These are phyloP conservation scores for Rhizomucor pusillus DNA, from an alignment of 371 early-diverging fungal species.

Conservation along the genomic window DNA sequence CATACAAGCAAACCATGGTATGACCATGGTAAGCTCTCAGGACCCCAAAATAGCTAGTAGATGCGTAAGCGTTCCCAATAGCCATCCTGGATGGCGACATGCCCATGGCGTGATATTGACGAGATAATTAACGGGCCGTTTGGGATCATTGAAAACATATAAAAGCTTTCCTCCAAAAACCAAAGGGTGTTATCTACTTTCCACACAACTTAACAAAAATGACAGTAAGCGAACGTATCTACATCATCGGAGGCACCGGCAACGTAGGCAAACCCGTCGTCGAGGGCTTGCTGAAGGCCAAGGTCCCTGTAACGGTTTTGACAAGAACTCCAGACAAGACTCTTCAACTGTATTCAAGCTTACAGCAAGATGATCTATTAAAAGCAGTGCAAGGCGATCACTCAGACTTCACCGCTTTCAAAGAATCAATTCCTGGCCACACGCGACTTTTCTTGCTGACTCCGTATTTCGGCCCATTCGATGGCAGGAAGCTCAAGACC, in stretches of 20 bases:
- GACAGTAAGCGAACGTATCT: slow-evolving; percentile 12
- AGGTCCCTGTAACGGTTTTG: slow-evolving; percentile 15
- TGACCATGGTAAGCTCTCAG: too few species aligned
- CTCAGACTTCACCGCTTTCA: slow-evolving; percentile 12
- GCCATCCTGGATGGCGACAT: too few species aligned
- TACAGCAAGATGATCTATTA: neutral
- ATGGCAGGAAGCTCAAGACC: neutral
- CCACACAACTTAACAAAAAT: too few species aligned
- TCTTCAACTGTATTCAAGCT: neutral
- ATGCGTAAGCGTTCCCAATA: too few species aligned
- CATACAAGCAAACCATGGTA: too few species aligned
- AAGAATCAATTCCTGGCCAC: slow-evolving; percentile 22
- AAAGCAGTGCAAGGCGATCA: slow-evolving; percentile 29
- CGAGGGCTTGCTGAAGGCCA: slow-evolving; percentile 10
- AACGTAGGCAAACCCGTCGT: slow-evolving; percentile 22
- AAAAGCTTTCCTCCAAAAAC: too few species aligned
- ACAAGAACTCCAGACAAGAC: slow-evolving; percentile 11
- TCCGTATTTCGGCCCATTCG: neutral
- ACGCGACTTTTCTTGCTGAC: slow-evolving; percentile 27
- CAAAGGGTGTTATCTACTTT: too few species aligned
- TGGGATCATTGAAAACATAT: too few species aligned
- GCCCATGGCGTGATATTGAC: too few species aligned
- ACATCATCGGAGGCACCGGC: slow-evolving; percentile 33
- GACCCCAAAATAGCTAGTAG: too few species aligned
- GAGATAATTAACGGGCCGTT: too few species aligned